These are phyloP conservation scores for Tetradesmus obliquus DNA, from an alignment of 139 green algal species.

Conservation along the genomic window DNA sequence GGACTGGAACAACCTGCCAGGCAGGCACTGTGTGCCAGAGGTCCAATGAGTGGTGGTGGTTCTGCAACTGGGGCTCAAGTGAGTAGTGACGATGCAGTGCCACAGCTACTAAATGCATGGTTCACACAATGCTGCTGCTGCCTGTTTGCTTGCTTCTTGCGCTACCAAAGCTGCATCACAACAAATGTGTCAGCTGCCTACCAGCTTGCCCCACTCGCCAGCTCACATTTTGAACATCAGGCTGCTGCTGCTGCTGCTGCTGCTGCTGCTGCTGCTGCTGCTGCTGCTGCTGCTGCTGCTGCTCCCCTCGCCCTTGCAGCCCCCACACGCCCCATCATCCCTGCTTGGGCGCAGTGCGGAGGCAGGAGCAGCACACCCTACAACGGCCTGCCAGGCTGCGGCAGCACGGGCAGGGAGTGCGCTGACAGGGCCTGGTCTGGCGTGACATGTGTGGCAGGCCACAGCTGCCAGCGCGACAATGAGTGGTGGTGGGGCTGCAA, in stretches of 20 bases:
- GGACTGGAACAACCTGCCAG: not conserved
- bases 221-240: too few relatives aligned
- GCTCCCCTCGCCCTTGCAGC: not conserved
- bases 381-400: not conserved
- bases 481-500: slow-evolving; percentile 8
- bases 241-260: too few relatives aligned
- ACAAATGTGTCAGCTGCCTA: too few relatives aligned
- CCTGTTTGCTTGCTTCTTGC: too few relatives aligned
- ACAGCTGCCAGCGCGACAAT: not conserved
- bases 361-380: not conserved
- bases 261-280: too few relatives aligned
- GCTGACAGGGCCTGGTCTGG: not conserved
- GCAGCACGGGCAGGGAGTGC: not conserved
- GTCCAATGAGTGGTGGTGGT: not conserved
- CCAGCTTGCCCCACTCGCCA: too few relatives aligned
- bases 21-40: not conserved
- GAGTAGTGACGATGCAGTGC: too few relatives aligned
- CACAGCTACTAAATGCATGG: too few relatives aligned
- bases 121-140: too few relatives aligned
- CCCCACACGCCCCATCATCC: not conserved
- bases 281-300: too few relatives aligned
- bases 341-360: slow-evolving; percentile 5
- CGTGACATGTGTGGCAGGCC: not conserved
- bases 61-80: not conserved
- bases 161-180: too few relatives aligned